Evolutionary conservation across 1,284 basidiomycete genomes (phyloP).

Genomic region (Bondarzewia mesenterica): DNA sequence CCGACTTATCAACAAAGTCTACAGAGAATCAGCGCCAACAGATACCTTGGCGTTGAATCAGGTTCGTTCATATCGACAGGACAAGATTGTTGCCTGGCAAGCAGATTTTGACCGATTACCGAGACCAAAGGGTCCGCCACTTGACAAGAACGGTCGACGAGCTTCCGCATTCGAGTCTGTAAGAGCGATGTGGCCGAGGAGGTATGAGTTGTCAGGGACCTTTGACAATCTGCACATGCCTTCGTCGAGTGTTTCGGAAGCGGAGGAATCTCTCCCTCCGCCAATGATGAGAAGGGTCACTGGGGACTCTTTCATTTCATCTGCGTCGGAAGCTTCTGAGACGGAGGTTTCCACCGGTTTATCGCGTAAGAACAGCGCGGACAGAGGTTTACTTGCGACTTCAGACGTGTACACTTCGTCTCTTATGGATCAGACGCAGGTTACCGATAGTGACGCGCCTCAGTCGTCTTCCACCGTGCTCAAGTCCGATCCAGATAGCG

Average conservation of each 20-base stretch:
- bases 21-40: slow-evolving; percentile 71
- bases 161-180: slow-evolving; percentile 60
- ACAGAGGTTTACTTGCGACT: neutral
- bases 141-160: slow-evolving; percentile 42
- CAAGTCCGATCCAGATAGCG: slow-evolving; percentile 64
- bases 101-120: slow-evolving; percentile 74
- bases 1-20: slow-evolving; percentile 70
- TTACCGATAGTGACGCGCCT: slow-evolving; percentile 7
- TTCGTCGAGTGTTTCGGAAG: slow-evolving; percentile 68
- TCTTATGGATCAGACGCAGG: slow-evolving; percentile 4
- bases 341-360: slow-evolving; percentile 15
- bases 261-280: slow-evolving; percentile 49
- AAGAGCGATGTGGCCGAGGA: slow-evolving; percentile 60
- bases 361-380: slow-evolving; percentile 1
- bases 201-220: slow-evolving; percentile 41
- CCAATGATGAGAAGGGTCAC: slow-evolving; percentile 35
- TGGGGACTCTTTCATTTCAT: slow-evolving; percentile 45
- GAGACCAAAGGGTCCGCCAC: slow-evolving; percentile 42
- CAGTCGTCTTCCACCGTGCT: neutral
- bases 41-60: slow-evolving; percentile 88
- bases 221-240: slow-evolving; percentile 48
- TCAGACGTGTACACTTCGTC: slow-evolving; percentile 36
- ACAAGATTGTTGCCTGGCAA: slow-evolving; percentile 96
- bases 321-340: slow-evolving; percentile 51
- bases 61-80: slow-evolving; percentile 83